Base-by-base conservation (phyloP, 2,329 filamentous ascomycete genomes). In the Hymenoscyphus salicellus region DNA sequence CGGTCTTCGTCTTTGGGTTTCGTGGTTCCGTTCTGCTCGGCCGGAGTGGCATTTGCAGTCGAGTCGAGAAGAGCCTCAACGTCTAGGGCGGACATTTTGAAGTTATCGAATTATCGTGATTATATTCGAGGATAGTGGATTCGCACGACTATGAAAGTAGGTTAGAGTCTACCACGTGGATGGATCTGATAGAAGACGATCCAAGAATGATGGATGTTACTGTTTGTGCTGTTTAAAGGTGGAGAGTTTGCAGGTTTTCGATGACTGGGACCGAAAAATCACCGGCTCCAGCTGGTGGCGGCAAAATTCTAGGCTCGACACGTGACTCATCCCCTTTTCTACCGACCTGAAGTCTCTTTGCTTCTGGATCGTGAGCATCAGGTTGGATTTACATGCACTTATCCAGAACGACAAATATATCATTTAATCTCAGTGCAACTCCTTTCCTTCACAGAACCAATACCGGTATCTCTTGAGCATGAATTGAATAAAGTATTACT, bases 1-100 rank as follows among this genome's bases (percentile, higher is more conserved):
- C 84, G 82, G 72, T 82, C 79, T 70, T 87, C 85, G 69, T 87
- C 84, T 68, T 86, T 85, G 70, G 80, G 75, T 64, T 79, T 78
- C 61, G 78, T 60, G 66, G 72, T 69, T 64, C 73, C 74, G 65
- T 75, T 77, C 55, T 71, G 71, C 62, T 84, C 80, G 62, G 81
- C 79, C 65, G 77, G 76, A 66, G 81, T 79, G 70, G 83, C 82
- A 76, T 87, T 88, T 61, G 91, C 91, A 68, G 91, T 92, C 60
- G 90, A 91, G 79, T 97, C 93, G 72, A 97, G 87, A 70, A 97
- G 85, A 70, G 92, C 92, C 83, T 97, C 93, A 73, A 97, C 92
- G 76, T 96, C 92, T 71, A 89, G 81, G 77, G 83, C 84, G 76
- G 87, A 87, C 87, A 89, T 89, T 72, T 72, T 81, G 78, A 73